Percentiles rank a stretch among this genome's conserved stretches.
Conservation (phyloP, 148 eudicot genomes). For the Polygonum maritimum region DNA sequence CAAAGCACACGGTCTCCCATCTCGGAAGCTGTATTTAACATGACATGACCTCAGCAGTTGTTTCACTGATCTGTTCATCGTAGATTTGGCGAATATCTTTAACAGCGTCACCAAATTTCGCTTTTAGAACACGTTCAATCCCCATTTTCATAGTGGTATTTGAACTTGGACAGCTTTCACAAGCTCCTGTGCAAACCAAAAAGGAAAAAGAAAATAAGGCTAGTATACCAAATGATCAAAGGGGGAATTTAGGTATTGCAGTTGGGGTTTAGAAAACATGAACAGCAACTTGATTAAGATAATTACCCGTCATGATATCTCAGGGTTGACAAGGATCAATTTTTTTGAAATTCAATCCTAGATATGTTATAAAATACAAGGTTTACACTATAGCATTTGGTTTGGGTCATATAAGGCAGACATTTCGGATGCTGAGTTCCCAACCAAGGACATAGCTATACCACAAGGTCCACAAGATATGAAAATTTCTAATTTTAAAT, state of each 20-base stretch:
- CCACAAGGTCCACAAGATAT: neutral
- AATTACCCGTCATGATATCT: neutral
- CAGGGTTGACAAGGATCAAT: neutral
- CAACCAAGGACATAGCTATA: neutral
- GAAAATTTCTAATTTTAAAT: neutral
- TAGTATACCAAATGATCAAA: neutral
- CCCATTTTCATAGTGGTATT: conserved; percentile 96
- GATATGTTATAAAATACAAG: neutral
- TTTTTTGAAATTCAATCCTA: neutral
- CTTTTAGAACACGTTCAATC: conserved; percentile 77
- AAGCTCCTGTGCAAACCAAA: conserved; percentile 51
- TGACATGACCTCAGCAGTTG: conserved; percentile 58
- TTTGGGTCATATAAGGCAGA: neutral
- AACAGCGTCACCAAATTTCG: conserved; percentile 81
- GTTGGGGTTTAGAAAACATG: neutral
- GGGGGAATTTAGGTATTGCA: neutral
- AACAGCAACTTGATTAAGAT: neutral
- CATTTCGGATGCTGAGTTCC: neutral
- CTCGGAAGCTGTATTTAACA: neutral
- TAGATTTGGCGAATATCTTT: conserved; percentile 70
- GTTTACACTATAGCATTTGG: neutral
- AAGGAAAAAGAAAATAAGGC: neutral
- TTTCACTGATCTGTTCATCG: conserved; percentile 43
- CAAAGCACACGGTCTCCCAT: neutral
- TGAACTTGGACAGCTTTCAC: conserved; percentile 92